phyloP scores from a whole-genome alignment of 1,284 basidiomycete species.

The Exsudoporus floridanus region DNA sequence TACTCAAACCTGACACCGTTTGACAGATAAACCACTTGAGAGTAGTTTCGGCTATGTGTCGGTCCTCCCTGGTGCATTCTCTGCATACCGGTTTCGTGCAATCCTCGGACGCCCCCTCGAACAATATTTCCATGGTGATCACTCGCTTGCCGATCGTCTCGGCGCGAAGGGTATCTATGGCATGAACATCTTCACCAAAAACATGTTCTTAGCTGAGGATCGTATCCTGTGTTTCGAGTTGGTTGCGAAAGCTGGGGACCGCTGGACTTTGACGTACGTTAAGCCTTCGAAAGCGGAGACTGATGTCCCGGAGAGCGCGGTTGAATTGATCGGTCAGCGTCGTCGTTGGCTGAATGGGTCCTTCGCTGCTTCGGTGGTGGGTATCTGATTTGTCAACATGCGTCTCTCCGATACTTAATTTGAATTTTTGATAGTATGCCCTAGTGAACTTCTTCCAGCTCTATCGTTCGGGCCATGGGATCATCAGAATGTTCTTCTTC shows the following conservation, averaged over 20 bases:
- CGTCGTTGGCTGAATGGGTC: slow-evolving; percentile 97
- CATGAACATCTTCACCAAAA: slow-evolving; percentile 98
- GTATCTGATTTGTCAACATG: slow-evolving; percentile 29
- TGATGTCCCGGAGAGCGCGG: slow-evolving; percentile 88
- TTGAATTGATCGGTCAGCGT: slow-evolving; percentile 93
- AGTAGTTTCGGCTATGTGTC: slow-evolving; percentile 95
- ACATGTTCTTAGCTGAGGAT: slow-evolving; percentile 95
- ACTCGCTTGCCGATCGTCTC: slow-evolving; percentile 88
- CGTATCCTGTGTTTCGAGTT: slow-evolving; percentile 97
- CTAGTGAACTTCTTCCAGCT: slow-evolving; percentile 93
- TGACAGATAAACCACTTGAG: slow-evolving; percentile 85
- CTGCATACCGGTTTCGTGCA: slow-evolving; percentile 89
- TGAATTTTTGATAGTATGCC: slow-evolving; percentile 60
- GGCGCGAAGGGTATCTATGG: slow-evolving; percentile 94
- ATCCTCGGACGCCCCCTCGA: slow-evolving; percentile 91
- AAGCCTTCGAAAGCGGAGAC: slow-evolving; percentile 96
- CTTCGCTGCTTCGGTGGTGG: slow-evolving; percentile 90
- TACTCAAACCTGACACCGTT: slow-evolving; percentile 3
- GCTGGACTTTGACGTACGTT: slow-evolving; percentile 92
- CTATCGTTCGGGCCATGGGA: slow-evolving; percentile 82
- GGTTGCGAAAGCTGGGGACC: slow-evolving; percentile 84
- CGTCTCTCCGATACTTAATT: background rate
- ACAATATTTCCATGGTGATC: slow-evolving; percentile 99
- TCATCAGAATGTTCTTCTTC: slow-evolving; percentile 91
- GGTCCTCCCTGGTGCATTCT: slow-evolving; percentile 95